Percentiles rank a stretch among this genome's conserved stretches.
These are phyloP conservation scores for Lyophyllum decastes DNA, from an alignment of 768 basidiomycete genomes.

Conservation along the genomic window DNA sequence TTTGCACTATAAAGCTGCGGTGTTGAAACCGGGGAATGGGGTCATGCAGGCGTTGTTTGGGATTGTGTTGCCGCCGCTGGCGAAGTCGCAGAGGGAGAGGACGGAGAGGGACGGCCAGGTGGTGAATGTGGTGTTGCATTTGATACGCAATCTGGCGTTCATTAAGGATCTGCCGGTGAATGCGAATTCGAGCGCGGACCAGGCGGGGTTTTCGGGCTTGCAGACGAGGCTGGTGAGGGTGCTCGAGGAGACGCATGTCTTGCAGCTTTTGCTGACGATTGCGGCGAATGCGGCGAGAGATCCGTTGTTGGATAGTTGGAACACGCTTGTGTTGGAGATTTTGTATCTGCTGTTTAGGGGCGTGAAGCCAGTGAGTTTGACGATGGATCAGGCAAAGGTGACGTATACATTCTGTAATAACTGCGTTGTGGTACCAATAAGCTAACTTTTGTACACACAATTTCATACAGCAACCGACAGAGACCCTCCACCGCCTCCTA, in stretches of 20 bases:
- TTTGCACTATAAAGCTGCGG: slow-evolving; percentile 83
- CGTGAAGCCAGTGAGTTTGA: slow-evolving; percentile 60
- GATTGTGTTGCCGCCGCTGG: slow-evolving; percentile 76
- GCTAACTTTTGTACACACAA: no score
- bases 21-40: slow-evolving; percentile 56
- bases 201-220: slow-evolving; percentile 74
- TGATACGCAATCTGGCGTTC: slow-evolving; percentile 92
- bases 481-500: slow-evolving; percentile 74
- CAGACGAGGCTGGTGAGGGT: slow-evolving; percentile 77
- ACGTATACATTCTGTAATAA: slow-evolving; percentile 17
- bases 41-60: slow-evolving; percentile 73
- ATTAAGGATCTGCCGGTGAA: slow-evolving; percentile 85
- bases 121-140: slow-evolving; percentile 84
- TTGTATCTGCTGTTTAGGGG: slow-evolving; percentile 89
- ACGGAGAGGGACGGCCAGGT: slow-evolving; percentile 82
- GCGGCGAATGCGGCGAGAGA: slow-evolving; percentile 77
- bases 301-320: slow-evolving; percentile 81
- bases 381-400: slow-evolving; percentile 68
- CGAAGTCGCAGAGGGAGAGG: slow-evolving; percentile 69
- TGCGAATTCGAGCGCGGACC: slow-evolving; percentile 71
- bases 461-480: slow-evolving; percentile 67
- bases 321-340: slow-evolving; percentile 90
- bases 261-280: slow-evolving; percentile 83
- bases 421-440: no score
- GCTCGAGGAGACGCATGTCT: slow-evolving; percentile 69